Conservation (phyloP, 176 grass and related monocot genomes). For the Triticum dicoccoides region DNA sequence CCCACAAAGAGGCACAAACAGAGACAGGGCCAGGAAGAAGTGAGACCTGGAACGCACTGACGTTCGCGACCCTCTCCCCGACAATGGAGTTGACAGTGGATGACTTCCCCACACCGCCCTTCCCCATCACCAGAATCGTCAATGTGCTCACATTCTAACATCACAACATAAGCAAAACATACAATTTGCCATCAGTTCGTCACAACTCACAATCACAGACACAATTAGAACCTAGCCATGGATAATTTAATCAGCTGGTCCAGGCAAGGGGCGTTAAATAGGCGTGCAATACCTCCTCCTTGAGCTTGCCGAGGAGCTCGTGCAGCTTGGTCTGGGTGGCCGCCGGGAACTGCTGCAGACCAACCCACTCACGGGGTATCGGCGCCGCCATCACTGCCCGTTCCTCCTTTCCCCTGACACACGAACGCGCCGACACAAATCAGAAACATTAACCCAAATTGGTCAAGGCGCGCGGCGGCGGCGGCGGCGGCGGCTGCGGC, state of each 20-base stretch:
- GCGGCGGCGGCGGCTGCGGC: neutral
- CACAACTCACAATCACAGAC: neutral
- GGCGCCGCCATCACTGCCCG: conserved; percentile 42
- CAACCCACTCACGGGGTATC: conserved; percentile 75
- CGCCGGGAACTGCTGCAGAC: conserved; percentile 79
- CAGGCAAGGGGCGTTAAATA: neutral
- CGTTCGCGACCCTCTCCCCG: conserved; percentile 72
- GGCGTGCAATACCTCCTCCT: conserved; percentile 58
- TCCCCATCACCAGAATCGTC: conserved; percentile 95
- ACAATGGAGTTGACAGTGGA: conserved; percentile 91
- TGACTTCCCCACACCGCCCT: conserved; percentile 94
- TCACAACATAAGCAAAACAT: conserved; percentile 14
- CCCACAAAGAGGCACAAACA: neutral
- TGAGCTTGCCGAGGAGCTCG: conserved; percentile 78
- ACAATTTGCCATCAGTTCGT: neutral
- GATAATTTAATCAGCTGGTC: neutral
- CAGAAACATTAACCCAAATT: conserved; percentile 25
- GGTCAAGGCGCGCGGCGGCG: neutral
- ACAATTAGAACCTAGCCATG: neutral
- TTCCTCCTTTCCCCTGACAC: conserved; percentile 9
- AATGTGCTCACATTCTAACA: conserved; percentile 80
- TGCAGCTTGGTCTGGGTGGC: conserved; percentile 81
- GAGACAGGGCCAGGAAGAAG: neutral
- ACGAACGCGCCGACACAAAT: conserved; percentile 8
- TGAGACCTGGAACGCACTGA: conserved; percentile 93